Conservation (phyloP, 176 grass and related monocot genomes). For the Cenchrus americanus region DNA sequence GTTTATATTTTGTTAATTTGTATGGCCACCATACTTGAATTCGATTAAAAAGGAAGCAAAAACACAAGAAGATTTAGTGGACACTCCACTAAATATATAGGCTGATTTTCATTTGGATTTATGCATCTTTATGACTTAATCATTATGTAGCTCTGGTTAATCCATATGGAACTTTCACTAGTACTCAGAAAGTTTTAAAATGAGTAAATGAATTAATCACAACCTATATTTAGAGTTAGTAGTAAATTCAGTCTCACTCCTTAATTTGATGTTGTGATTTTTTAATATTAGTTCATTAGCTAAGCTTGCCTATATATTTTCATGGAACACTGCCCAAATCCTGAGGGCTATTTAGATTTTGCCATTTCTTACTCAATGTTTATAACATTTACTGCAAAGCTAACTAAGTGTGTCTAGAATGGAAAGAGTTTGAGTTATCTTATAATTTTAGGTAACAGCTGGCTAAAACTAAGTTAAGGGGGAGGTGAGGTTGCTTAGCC, state of each 20-base stretch:
- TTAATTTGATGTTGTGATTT: background rate
- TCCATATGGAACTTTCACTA: background rate
- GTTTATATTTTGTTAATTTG: conserved; percentile 9
- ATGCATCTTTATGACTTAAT: background rate
- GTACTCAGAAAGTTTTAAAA: background rate
- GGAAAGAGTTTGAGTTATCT: background rate
- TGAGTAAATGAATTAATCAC: background rate
- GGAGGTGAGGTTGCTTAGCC: background rate
- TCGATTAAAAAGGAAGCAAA: background rate
- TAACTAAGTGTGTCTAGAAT: conserved; percentile 1
- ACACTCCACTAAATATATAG: background rate
- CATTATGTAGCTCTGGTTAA: background rate
- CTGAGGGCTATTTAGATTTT: background rate
- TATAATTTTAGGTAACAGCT: background rate
- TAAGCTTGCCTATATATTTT: background rate
- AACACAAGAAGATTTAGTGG: background rate
- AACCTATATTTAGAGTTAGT: background rate
- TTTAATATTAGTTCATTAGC: background rate
- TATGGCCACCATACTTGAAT: background rate
- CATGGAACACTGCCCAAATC: conserved; percentile 5
- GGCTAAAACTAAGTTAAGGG: background rate
- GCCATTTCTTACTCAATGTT: background rate
- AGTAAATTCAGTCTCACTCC: background rate
- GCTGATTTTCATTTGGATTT: background rate
- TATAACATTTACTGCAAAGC: background rate